Percentiles rank a stretch among this genome's conserved stretches.
Evolutionary conservation across 2,329 filamentous ascomycete species (phyloP).

Genomic region (Cladobotryum mycophilum): DNA sequence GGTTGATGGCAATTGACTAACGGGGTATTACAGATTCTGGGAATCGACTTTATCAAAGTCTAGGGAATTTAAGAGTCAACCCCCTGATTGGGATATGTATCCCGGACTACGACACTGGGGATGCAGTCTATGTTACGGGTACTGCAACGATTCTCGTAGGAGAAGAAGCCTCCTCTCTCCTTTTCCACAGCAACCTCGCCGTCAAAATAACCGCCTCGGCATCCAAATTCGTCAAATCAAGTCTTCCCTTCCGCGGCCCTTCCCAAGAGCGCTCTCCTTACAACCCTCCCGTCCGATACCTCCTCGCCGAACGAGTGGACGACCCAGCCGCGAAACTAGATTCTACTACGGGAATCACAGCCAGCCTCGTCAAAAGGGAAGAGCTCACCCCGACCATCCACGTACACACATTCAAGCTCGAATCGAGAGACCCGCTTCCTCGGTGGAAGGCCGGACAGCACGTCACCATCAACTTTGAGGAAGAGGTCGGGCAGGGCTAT

Average conservation of each 20-base stretch:
- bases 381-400: constrained; percentile 60
- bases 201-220: constrained; percentile 59
- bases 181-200: constrained; percentile 66
- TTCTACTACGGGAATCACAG: constrained; percentile 27
- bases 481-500: constrained; percentile 66
- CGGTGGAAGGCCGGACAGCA: constrained; percentile 68
- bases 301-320: constrained; percentile 48
- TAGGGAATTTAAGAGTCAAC: constrained; percentile 67
- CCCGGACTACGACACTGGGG: constrained; percentile 66
- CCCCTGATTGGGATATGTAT: constrained; percentile 64
- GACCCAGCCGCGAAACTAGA: constrained; percentile 12
- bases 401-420: constrained; percentile 50
- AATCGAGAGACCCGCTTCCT: constrained; percentile 15
- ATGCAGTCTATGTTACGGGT: constrained; percentile 71
- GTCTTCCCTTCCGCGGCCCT: constrained; percentile 62
- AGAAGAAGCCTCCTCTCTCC: constrained; percentile 51
- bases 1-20: constrained; percentile 9
- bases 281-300: constrained; percentile 64
- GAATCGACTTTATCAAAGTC: constrained; percentile 75
- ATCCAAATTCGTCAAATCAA: constrained; percentile 55
- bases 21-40: constrained; percentile 50
- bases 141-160: constrained; percentile 60
- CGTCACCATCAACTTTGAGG: constrained; percentile 65
- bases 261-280: constrained; percentile 63
- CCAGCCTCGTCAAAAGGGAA: constrained; percentile 53